These are phyloP conservation scores for Botrytis byssoidea DNA, from an alignment of 2,329 filamentous ascomycete genomes.

Conservation along the genomic window DNA sequence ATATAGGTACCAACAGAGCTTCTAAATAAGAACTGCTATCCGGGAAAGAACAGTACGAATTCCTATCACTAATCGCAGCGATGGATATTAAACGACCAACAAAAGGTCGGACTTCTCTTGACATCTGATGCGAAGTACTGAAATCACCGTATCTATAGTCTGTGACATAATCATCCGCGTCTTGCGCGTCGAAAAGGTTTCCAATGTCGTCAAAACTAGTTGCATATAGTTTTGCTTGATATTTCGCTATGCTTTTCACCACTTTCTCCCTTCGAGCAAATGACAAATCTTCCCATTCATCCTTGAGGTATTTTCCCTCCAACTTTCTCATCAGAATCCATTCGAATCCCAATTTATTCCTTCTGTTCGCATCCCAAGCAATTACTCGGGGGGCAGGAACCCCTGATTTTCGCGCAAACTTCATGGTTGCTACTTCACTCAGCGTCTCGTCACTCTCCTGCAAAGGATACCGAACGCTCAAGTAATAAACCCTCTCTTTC, in stretches of 20 bases:
- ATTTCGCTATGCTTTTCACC: background rate
- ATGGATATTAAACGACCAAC: background rate
- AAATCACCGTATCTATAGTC: background rate
- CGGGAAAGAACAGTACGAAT: constrained; percentile 1
- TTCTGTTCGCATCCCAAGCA: background rate
- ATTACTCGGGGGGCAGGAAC: constrained; percentile 1
- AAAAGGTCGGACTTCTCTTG: background rate
- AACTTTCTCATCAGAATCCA: background rate
- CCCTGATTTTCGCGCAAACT: background rate
- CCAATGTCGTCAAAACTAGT: constrained; percentile 1
- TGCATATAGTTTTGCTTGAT: background rate
- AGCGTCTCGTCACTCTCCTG: background rate
- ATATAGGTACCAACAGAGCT: background rate
- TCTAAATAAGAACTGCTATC: background rate
- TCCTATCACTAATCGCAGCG: background rate
- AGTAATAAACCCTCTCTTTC: background rate
- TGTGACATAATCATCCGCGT: background rate
- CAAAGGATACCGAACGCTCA: constrained; percentile 2
- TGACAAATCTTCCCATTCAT: background rate
- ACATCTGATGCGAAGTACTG: background rate
- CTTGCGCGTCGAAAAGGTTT: background rate
- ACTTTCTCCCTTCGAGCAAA: background rate
- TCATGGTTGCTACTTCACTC: background rate
- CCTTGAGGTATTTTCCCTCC: background rate
- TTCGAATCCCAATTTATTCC: background rate